Percentiles rank a stretch among this genome's conserved stretches.
Evolutionary conservation across 768 basidiomycete species (phyloP).

Genomic region (Panaeolus cyanescens): DNA sequence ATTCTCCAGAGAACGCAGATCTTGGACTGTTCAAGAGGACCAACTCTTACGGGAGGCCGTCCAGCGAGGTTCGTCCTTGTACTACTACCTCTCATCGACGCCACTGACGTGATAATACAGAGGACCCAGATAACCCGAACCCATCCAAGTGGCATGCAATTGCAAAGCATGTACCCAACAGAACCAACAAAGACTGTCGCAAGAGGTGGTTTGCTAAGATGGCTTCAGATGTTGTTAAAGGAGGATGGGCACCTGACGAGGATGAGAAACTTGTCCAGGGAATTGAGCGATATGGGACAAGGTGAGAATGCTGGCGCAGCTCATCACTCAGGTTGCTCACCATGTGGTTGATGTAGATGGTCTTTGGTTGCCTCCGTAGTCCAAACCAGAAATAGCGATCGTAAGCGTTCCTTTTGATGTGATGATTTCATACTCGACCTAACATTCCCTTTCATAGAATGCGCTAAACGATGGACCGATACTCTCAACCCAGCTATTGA

Average conservation of each 20-base stretch:
- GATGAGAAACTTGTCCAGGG: conserved; percentile 58
- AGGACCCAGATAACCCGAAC: conserved; percentile 56
- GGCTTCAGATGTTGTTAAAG: conserved; percentile 63
- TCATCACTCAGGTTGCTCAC: conserved; percentile 8
- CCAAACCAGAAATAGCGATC: conserved; percentile 58
- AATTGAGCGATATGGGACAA: conserved; percentile 57
- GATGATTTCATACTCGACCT: conserved; percentile 13
- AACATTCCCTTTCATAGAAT: conserved; percentile 37
- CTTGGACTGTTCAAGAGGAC: conserved; percentile 55
- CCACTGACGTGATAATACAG: conserved; percentile 30
- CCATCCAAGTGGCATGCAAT: conserved; percentile 67
- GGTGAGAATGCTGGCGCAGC: conserved; percentile 30
- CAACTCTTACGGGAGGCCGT: conserved; percentile 55
- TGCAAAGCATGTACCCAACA: conserved; percentile 60
- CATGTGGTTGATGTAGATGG: conserved; percentile 37
- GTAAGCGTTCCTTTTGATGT: conserved; percentile 34
- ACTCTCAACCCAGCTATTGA: conserved; percentile 63
- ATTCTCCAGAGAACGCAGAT: conserved; percentile 50
- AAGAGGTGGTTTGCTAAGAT: conserved; percentile 68
- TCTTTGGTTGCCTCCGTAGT: conserved; percentile 60
- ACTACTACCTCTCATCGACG: conserved; percentile 11
- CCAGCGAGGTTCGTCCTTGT: conserved; percentile 37
- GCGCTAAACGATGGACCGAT: conserved; percentile 64
- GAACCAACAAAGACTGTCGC: conserved; percentile 66
- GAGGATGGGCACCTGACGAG: conserved; percentile 63